Evolutionary conservation across 2,329 filamentous ascomycete species (phyloP), one percentile per base, ranked within the genome.

Genomic region (Aulographum hederae): DNA sequence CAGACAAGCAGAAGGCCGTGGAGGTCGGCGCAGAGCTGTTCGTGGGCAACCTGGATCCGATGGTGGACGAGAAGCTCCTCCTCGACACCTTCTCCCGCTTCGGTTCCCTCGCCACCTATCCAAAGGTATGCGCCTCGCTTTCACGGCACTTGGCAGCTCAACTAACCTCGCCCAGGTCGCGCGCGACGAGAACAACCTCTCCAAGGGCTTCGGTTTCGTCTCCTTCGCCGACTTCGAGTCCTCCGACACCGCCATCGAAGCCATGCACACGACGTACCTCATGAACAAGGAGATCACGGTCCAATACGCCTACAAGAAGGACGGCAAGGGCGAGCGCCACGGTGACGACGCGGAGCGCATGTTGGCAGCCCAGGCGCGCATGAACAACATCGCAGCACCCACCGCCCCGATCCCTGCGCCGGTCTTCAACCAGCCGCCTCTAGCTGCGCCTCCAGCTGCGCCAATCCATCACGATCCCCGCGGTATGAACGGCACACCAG

Each of bases 251-350:
- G 85, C 89, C 26, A 81, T 92, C 39, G 68, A 74, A 41, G 89
- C 86, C 51, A 85, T 98, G 78, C 79, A 93, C 51, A 82, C 82
- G 32, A 85, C 95, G 58, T 95, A 89, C 55, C 71, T 98, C 37
- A 85, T 92, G 65, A 93, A 89, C 63, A 93, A 93, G 60, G 80
- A 93, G 54, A 78, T 95, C 44, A 80, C 78, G 3, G 89, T 98
- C 28, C 86, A 95, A 56, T 98, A 95, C 54, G 89, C 89, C 25
- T 95, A 93, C 68, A 98, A 98, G 66, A 95, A 95, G 58, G 89
- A 98, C 47, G 89, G 89, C 43, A 93, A 93, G 59, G 86, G 86
- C 44, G 86, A 95, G 58, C 67, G 89, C 36, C 89, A 98, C 50
- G 89, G 89, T 45, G 89, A 98, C 51, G 70, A 84, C 44, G 89